Base-by-base conservation (phyloP, 2,329 filamentous ascomycete genomes). In the Fusarium bulbicola region DNA sequence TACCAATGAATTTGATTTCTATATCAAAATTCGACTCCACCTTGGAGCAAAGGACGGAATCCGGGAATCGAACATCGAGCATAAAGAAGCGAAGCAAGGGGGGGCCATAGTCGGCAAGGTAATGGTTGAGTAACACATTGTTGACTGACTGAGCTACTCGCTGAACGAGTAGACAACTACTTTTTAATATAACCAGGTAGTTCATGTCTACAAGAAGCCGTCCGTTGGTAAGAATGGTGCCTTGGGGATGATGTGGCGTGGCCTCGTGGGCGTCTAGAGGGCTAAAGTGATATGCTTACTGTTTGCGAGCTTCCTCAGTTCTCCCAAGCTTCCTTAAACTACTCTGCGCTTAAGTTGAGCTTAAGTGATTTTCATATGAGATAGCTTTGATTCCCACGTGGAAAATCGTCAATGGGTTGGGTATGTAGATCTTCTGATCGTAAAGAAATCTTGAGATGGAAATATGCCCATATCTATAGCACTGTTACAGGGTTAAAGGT, bases 91-190 rank as follows among this genome's bases (percentile, higher is more conserved):
- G 60, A 74, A 74, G 65, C 49, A 39, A 49, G 59, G 52, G 42
- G 72, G 59, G 57, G 52, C 52, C 64, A 75, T 67, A 45, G 61
- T 59, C 57, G 37, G 59, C 66, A 69, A 75, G 71, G 60, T 74
- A 32, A 52, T 37, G 30, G 34, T 28, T 34, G 40, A 46, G 24
- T 43, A 42, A 42, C 49, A 36, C 24, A 59, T 54, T n/a, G 46
- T 65, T 60, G 68, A 46, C 28, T 47, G 20, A 39, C 47, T 66
- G 57, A 71, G 74, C 71, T 78, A 76, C 72, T 75, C 68, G 64
- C 72, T 74, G 63, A 56, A 36, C 39, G 36, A 70, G 26, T 11
- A 13, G 16, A 18, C 14, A 13, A 9, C 63, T 47, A 46, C 47
- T 66, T 61, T 57, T 26, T 26, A 26, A 40, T 70, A 68, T 72